These are phyloP conservation scores for Lojkania enalia DNA, from an alignment of 2,329 filamentous ascomycete species.

Conservation along the genomic window DNA sequence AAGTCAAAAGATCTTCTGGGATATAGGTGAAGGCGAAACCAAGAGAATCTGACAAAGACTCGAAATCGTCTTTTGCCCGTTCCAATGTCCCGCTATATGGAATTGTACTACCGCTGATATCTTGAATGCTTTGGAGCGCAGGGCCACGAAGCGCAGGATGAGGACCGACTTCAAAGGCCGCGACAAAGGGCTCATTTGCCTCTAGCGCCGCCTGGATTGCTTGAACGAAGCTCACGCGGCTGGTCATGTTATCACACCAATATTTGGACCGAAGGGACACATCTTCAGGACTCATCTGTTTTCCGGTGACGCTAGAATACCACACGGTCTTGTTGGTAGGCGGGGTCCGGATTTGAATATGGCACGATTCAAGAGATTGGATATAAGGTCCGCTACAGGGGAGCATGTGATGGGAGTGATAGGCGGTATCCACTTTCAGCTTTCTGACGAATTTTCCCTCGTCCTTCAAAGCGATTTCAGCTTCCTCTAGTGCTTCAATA, in stretches of 20 bases:
- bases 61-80: constrained; percentile 24
- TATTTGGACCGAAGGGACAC: constrained; percentile 29
- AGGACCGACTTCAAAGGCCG: constrained; percentile 51
- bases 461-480: constrained; percentile 36
- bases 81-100: constrained; percentile 27
- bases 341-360: not conserved
- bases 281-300: not conserved
- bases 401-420: constrained; percentile 50
- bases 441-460: constrained; percentile 42
- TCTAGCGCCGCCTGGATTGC: constrained; percentile 38
- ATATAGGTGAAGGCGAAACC: constrained; percentile 6
- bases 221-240: constrained; percentile 50
- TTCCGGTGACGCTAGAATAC: not conserved
- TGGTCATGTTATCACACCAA: constrained; percentile 53
- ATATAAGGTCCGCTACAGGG: constrained; percentile 1
- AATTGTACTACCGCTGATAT: not conserved
- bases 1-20: constrained; percentile 12
- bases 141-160: constrained; percentile 52
- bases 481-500: constrained; percentile 37
- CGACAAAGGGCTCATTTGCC: constrained; percentile 27
- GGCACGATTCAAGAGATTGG: not conserved
- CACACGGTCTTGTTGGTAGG: not conserved
- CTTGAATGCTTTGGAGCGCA: constrained; percentile 39
- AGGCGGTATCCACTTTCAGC: constrained; percentile 48
- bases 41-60: constrained; percentile 19